phyloP scores from a whole-genome alignment of 2,329 filamentous ascomycete genomes.

The Sporothrix protearum region DNA sequence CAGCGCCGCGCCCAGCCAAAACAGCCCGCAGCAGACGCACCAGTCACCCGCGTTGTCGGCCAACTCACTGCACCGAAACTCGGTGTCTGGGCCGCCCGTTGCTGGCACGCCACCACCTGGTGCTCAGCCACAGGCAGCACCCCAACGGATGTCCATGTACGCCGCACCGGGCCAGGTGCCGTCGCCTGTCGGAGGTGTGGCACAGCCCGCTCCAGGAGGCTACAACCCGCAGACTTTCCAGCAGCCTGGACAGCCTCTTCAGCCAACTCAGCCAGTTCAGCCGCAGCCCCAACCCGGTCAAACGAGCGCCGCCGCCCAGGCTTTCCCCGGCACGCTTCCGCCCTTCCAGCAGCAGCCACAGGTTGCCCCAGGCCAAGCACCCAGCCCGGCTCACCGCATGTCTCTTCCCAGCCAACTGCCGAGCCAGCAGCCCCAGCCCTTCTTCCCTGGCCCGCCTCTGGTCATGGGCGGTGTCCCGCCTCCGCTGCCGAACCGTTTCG shows the following conservation, averaged over 20 bases:
- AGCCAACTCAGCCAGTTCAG: too few relatives aligned
- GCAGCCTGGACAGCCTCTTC: not conserved
- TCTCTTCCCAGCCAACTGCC: constrained; percentile 15
- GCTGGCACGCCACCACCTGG: not conserved
- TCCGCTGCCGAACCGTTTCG: constrained; percentile 13
- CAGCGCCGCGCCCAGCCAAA: constrained; percentile 10
- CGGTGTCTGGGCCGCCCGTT: constrained; percentile 3
- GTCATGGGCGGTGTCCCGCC: constrained; percentile 10
- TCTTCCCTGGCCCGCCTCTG: constrained; percentile 13
- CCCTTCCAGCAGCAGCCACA: not conserved
- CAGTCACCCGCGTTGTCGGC: constrained; percentile 19
- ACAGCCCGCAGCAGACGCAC: constrained; percentile 21
- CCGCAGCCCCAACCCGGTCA: not conserved
- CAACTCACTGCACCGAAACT: constrained; percentile 22
- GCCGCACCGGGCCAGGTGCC: not conserved
- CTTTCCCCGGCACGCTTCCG: constrained; percentile 4
- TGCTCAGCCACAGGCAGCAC: not conserved
- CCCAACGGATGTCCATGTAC: constrained; percentile 21
- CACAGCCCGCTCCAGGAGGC: not conserved
- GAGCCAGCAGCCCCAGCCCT: constrained; percentile 2
- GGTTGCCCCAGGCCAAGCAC: not conserved
- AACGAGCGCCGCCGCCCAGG: not conserved
- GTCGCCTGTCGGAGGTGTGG: not conserved
- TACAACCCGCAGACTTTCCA: not conserved
- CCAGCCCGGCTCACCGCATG: constrained; percentile 14